Conservation (phyloP, 176 grass and related monocot species). For the Elaeis guineensis region DNA sequence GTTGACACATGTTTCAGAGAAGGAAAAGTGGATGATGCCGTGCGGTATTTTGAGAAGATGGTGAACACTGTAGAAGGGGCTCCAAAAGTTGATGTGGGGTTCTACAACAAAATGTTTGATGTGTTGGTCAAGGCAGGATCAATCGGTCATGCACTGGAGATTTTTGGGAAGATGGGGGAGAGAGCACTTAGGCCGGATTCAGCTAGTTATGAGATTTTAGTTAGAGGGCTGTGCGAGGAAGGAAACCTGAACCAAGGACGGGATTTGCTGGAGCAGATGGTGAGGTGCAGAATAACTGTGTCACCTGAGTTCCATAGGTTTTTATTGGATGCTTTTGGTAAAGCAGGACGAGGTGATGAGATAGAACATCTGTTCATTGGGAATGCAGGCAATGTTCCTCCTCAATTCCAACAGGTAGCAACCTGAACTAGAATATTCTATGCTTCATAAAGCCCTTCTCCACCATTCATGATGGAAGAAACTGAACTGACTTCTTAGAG, state of each 20-base stretch:
- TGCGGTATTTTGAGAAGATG: constrained; percentile 34
- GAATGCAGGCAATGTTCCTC: background rate
- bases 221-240: constrained; percentile 37
- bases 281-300: constrained; percentile 26
- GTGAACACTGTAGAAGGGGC: constrained; percentile 1
- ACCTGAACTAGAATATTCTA: background rate
- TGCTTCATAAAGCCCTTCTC: no score
- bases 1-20: constrained; percentile 43
- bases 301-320: constrained; percentile 22
- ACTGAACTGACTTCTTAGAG: no score
- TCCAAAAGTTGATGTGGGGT: background rate
- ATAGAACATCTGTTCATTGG: background rate
- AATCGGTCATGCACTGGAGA: constrained; percentile 42
- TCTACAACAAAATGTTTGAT: constrained; percentile 11
- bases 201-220: constrained; percentile 38
- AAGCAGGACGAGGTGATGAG: constrained; percentile 1
- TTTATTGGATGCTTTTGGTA: background rate
- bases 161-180: constrained; percentile 46
- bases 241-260: constrained; percentile 26
- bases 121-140: constrained; percentile 8
- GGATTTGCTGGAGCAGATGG: constrained; percentile 42
- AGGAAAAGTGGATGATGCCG: constrained; percentile 26
- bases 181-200: constrained; percentile 37
- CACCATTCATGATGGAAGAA: no score
- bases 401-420: background rate